Percentiles rank a stretch among this genome's conserved stretches.
phyloP scores from a whole-genome alignment of 2,329 filamentous ascomycete species.

The Cadophora malorum region DNA sequence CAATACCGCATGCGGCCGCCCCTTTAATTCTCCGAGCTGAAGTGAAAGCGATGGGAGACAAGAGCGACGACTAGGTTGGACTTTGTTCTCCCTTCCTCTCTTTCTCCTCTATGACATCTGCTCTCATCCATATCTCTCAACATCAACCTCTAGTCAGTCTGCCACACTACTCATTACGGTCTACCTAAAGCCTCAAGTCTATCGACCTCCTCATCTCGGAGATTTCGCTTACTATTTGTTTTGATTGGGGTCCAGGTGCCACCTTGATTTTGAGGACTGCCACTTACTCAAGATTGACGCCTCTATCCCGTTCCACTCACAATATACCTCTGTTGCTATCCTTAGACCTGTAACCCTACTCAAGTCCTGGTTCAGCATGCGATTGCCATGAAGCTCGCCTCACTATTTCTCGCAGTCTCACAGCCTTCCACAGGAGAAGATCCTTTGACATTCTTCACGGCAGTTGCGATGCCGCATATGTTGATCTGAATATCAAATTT shows the following conservation, averaged over 20 bases:
- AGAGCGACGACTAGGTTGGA: neutral
- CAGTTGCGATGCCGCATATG: neutral
- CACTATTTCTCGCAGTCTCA: neutral
- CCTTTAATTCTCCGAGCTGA: conserved; percentile 4
- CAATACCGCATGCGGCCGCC: neutral
- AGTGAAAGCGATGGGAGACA: neutral
- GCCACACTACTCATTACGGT: neutral
- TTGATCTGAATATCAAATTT: conserved; percentile 2
- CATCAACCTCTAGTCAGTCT: neutral
- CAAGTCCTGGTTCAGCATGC: conserved; percentile 7
- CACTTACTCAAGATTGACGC: neutral
- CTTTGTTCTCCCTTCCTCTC: neutral
- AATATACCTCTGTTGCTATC: neutral
- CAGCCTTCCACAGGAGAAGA: conserved; percentile 1
- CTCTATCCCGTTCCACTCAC: neutral
- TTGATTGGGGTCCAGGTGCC: neutral
- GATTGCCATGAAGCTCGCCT: conserved; percentile 13
- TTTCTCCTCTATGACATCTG: neutral
- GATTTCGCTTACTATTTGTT: conserved; percentile 11
- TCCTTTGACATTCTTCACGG: neutral
- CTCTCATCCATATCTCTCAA: neutral
- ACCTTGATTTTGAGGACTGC: neutral
- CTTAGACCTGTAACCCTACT: neutral
- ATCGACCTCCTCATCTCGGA: no score
- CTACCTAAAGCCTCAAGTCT: neutral